Base-by-base conservation (phyloP, 139 green algal species). In the Coelastrella sp. region DNA sequence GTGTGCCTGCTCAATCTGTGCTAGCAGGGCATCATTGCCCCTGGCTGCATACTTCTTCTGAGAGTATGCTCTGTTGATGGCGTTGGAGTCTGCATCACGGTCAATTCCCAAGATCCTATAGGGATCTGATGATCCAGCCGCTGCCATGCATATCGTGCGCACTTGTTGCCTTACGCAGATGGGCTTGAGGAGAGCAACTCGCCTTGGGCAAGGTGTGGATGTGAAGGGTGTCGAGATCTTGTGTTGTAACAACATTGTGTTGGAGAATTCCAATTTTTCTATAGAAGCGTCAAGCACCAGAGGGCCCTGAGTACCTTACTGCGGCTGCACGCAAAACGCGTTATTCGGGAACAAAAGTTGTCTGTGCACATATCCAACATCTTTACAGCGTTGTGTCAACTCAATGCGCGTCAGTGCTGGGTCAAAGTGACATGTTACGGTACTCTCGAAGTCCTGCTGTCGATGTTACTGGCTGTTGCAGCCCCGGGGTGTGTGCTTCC, bases 1-100 rank as follows among this genome's bases (percentile, higher is more conserved):
- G 66, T 96, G 91, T 0, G 92, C 94, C 8, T 82, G 78, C 87
- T 96, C 92, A 22, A 96, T 82, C 72, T 93, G 92, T 56, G 89
- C 14, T 7, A 90, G 63, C 84, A 90, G 92, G 7, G 76, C 79
- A 8, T 78, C 19, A 78, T 94, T 87, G 76, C 58, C 75, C 7
- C 92, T 70, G 75, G 87, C 24, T 82, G 90, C 89, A 75, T 91
- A 94, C 60, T 92, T 92, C 80, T 93, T 93, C 20, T 81, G 35
- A 17, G 57, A 83, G 72, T 92, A 94, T 0, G 89, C 90, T 15
- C 91, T 74, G 57, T 85, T 93, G 61, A 96, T 91, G 25, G 94
- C 90, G 35, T 87, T 92, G 60, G 63, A 84, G 75, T 95, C 91
- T 1, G 90, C 88, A 59, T 89, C 94, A 0, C 74, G 88, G 20